phyloP scores from a whole-genome alignment of 768 basidiomycete genomes.

The Termitomyces heimii region DNA sequence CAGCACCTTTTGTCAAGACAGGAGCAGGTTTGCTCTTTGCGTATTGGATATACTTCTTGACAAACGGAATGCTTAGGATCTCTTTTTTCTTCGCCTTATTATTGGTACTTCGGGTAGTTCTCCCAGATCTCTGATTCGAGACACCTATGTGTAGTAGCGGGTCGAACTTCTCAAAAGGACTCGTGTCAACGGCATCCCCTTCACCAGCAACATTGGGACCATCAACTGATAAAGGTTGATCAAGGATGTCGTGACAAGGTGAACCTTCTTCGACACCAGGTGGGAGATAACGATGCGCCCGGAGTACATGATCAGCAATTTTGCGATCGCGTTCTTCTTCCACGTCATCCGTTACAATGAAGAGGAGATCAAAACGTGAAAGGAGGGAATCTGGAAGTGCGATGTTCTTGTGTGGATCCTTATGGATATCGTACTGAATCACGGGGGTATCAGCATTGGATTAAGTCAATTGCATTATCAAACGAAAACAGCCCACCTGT shows the following conservation, averaged over 20 bases:
- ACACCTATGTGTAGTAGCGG: conserved; percentile 90
- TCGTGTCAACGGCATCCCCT: conserved; percentile 58
- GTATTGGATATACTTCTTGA: conserved; percentile 99
- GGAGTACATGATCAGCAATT: conserved; percentile 96
- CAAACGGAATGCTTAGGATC: conserved; percentile 86
- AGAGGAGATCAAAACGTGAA: conserved; percentile 97
- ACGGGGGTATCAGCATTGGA: conserved; percentile 7
- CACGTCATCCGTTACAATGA: conserved; percentile 97
- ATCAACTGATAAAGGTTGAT: conserved; percentile 85
- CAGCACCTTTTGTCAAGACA: conserved; percentile 85
- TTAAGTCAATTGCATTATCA: neutral
- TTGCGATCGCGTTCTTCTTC: conserved; percentile 89
- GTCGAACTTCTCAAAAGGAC: conserved; percentile 95
- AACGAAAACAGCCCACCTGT: conserved; percentile 48
- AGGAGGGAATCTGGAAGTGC: conserved; percentile 96
- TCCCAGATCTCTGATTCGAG: conserved; percentile 37
- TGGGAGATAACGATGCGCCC: conserved; percentile 95
- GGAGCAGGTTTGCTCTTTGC: conserved; percentile 88
- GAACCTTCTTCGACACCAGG: conserved; percentile 97
- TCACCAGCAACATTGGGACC: conserved; percentile 55
- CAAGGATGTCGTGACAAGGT: conserved; percentile 80
- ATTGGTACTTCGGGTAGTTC: conserved; percentile 49
- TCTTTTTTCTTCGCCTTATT: conserved; percentile 65
- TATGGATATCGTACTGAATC: conserved; percentile 93
- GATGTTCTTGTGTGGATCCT: conserved; percentile 98